Conservation (phyloP, 2,329 filamentous ascomycete genomes). For the Teratosphaeria destructans region DNA sequence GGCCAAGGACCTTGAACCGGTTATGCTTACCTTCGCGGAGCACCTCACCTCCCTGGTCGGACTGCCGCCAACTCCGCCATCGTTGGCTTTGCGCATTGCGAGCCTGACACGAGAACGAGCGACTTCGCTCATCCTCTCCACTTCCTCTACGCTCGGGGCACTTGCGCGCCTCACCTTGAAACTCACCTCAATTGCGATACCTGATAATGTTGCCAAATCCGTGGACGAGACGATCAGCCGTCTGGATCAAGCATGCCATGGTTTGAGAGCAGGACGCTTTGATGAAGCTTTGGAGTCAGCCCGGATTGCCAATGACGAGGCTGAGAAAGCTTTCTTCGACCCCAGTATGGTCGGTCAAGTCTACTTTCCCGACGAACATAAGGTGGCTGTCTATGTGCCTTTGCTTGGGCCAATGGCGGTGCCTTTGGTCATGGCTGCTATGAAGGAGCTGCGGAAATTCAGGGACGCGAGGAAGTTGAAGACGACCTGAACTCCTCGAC, state of each 20-base stretch:
- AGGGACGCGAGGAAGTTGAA: conserved; percentile 10
- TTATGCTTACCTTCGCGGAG: conserved; percentile 80
- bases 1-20: conserved; percentile 58
- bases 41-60: conserved; percentile 84
- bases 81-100: conserved; percentile 73
- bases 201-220: conserved; percentile 72
- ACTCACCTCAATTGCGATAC: conserved; percentile 84
- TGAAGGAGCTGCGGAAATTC: conserved; percentile 59
- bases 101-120: conserved; percentile 78
- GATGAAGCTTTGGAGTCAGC: conserved; percentile 66
- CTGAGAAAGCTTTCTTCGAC: conserved; percentile 92
- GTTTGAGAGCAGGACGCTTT: conserved; percentile 51
- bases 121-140: conserved; percentile 74
- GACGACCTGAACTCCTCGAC: conserved; percentile 4
- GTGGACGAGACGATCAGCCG: conserved; percentile 71
- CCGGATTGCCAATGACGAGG: conserved; percentile 74
- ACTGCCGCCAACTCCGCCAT: conserved; percentile 64
- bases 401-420: conserved; percentile 84
- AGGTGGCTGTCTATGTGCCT: conserved; percentile 90
- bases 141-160: conserved; percentile 88
- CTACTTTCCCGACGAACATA: conserved; percentile 98
- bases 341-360: conserved; percentile 98
- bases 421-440: conserved; percentile 68
- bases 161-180: conserved; percentile 75
- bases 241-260: conserved; percentile 64